Percentiles rank a stretch among this genome's conserved stretches.
Conservation (phyloP, 768 basidiomycete genomes). For the Amanita rimosa region DNA sequence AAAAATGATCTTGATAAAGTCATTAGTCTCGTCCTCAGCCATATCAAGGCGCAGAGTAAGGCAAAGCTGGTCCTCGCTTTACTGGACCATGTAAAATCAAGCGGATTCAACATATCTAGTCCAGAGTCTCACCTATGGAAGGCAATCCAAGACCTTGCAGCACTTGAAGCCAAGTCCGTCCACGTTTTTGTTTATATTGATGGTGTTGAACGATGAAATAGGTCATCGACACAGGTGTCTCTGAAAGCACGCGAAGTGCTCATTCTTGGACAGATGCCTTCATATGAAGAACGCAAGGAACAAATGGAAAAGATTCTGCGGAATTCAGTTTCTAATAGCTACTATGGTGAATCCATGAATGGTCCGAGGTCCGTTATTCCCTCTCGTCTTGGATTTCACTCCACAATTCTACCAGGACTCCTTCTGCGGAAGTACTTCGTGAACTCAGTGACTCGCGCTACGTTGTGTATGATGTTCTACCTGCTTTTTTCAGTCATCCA, state of each 20-base stretch:
- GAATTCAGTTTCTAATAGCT: constrained; percentile 74
- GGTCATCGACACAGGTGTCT: constrained; percentile 84
- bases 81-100: constrained; percentile 83
- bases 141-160: constrained; percentile 72
- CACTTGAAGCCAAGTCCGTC: constrained; percentile 78
- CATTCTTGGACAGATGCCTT: constrained; percentile 93
- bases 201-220: constrained; percentile 15
- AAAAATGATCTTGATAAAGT: constrained; percentile 90
- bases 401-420: constrained; percentile 37
- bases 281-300: constrained; percentile 84
- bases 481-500: constrained; percentile 84
- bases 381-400: constrained; percentile 6
- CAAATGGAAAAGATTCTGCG: constrained; percentile 95
- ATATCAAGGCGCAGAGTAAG: constrained; percentile 93
- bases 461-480: constrained; percentile 94
- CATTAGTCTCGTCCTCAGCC: constrained; percentile 78
- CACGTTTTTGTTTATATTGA: not conserved
- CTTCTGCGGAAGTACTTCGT: constrained; percentile 76
- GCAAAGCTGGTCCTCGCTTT: constrained; percentile 77
- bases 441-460: constrained; percentile 95
- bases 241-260: constrained; percentile 96
- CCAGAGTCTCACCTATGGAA: constrained; percentile 64
- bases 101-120: constrained; percentile 64
- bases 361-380: constrained; percentile 37
- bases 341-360: constrained; percentile 77